Evolutionary conservation across 2,329 filamentous ascomycete species (phyloP).

Genomic region (Epichloe scottii): DNA sequence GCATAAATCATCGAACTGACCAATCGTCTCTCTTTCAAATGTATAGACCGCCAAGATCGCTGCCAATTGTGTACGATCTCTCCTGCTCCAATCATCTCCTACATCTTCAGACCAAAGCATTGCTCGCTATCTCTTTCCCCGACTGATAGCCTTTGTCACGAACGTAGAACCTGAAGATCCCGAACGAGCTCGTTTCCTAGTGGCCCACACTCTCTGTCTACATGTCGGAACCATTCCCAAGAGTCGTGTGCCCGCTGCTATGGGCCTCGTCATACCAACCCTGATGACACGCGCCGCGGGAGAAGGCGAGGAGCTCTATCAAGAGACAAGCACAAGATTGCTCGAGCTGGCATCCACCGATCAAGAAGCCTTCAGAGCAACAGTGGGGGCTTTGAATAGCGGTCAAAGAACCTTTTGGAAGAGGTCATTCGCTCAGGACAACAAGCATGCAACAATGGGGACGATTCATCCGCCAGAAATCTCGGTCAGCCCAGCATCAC

Average conservation of each 20-base stretch:
- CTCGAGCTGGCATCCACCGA: constrained; percentile 72
- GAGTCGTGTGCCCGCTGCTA: constrained; percentile 43
- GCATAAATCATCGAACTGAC: not conserved
- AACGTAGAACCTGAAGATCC: constrained; percentile 63
- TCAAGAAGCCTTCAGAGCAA: constrained; percentile 57
- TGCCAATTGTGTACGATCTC: constrained; percentile 75
- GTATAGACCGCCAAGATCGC: constrained; percentile 71
- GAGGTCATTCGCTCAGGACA: constrained; percentile 60
- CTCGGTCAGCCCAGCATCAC: constrained; percentile 69
- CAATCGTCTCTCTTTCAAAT: not conserved
- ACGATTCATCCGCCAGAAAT: constrained; percentile 27
- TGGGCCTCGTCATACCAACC: constrained; percentile 65
- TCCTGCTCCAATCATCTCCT: constrained; percentile 55
- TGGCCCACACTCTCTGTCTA: constrained; percentile 64
- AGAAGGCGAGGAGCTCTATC: constrained; percentile 48
- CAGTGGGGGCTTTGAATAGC: constrained; percentile 59
- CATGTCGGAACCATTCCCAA: constrained; percentile 43
- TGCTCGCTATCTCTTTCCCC: constrained; percentile 60
- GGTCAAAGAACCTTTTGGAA: constrained; percentile 70
- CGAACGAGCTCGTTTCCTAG: constrained; percentile 56
- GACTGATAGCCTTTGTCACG: constrained; percentile 63
- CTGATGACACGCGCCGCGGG: constrained; percentile 60
- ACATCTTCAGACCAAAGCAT: constrained; percentile 60
- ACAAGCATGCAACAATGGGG: constrained; percentile 27
- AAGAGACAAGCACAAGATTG: constrained; percentile 63